Evolutionary conservation across 306 rosid genomes (phyloP).

Genomic region (Begonia loranthoides): DNA sequence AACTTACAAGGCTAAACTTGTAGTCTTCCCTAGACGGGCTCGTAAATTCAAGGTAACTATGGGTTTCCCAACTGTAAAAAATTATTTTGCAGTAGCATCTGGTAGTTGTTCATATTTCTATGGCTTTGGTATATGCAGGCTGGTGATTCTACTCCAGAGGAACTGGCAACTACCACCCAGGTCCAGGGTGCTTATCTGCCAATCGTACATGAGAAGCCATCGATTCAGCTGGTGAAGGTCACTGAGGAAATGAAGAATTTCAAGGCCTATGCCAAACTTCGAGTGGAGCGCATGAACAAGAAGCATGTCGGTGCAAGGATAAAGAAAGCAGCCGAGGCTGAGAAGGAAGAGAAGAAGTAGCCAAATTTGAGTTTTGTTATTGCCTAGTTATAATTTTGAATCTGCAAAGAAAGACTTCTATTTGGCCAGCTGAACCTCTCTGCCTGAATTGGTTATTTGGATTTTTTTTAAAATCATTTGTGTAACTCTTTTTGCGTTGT

Average conservation of each 20-base stretch:
- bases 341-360: slow-evolving; percentile 52
- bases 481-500: no score
- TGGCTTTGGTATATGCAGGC: slow-evolving; percentile 16
- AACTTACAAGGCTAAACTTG: slow-evolving; percentile 48
- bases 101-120: background rate
- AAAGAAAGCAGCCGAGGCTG: slow-evolving; percentile 53
- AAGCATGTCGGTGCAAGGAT: slow-evolving; percentile 33
- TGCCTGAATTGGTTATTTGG: no score
- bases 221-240: slow-evolving; percentile 38
- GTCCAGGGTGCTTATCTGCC: slow-evolving; percentile 38
- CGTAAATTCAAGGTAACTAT: slow-evolving; percentile 32
- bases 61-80: no score
- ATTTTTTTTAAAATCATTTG: no score
- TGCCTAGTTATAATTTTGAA: background rate
- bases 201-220: slow-evolving; percentile 28
- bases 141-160: slow-evolving; percentile 50
- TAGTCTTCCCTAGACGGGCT: slow-evolving; percentile 47
- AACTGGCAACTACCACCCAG: slow-evolving; percentile 44
- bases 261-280: slow-evolving; percentile 45
- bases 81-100: background rate
- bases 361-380: background rate
- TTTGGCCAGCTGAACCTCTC: no score
- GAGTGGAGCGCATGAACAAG: slow-evolving; percentile 27
- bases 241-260: slow-evolving; percentile 34
- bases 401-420: no score